A percentile compares a stretch with the other conserved stretches of the same genome.
Evolutionary conservation across 2,329 filamentous ascomycete species (phyloP).

Genomic region (Geosmithia morbida): DNA sequence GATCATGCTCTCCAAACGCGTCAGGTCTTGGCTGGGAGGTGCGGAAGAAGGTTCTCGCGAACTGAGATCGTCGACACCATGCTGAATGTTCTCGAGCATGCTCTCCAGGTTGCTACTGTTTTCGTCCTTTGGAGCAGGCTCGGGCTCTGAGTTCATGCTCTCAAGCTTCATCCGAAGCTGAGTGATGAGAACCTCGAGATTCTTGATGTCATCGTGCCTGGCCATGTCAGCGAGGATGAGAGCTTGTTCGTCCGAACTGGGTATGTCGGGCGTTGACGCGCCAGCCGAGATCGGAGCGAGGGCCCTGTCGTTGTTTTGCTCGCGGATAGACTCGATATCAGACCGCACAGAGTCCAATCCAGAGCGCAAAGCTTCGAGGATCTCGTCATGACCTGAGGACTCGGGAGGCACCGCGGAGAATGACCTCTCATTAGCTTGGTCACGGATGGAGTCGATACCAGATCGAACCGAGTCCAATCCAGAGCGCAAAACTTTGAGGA

Average conservation of each 20-base stretch:
- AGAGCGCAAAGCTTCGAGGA: conserved; percentile 31
- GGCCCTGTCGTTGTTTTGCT: conserved; percentile 33
- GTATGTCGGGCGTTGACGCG: not conserved
- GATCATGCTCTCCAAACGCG: conserved; percentile 38
- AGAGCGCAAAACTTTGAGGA: conserved; percentile 39
- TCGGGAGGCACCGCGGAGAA: conserved; percentile 20
- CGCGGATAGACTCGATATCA: conserved; percentile 69
- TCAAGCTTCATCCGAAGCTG: conserved; percentile 79
- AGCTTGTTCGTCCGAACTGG: conserved; percentile 8
- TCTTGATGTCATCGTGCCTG: conserved; percentile 64
- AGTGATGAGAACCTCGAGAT: conserved; percentile 69
- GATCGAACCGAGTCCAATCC: conserved; percentile 61
- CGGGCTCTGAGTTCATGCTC: conserved; percentile 17
- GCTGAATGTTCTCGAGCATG: conserved; percentile 24
- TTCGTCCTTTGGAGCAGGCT: conserved; percentile 26
- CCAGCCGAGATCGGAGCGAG: conserved; percentile 20
- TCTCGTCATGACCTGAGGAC: not conserved
- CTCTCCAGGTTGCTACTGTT: conserved; percentile 6
- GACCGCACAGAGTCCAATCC: conserved; percentile 61
- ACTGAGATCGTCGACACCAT: conserved; percentile 18
- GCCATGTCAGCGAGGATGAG: conserved; percentile 32
- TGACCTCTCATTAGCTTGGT: conserved; percentile 33
- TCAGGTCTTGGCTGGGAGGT: conserved; percentile 25
- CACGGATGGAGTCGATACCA: conserved; percentile 69
- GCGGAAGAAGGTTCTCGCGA: conserved; percentile 19